Conservation (phyloP, 768 basidiomycete species). For the Calocera viscosa region DNA sequence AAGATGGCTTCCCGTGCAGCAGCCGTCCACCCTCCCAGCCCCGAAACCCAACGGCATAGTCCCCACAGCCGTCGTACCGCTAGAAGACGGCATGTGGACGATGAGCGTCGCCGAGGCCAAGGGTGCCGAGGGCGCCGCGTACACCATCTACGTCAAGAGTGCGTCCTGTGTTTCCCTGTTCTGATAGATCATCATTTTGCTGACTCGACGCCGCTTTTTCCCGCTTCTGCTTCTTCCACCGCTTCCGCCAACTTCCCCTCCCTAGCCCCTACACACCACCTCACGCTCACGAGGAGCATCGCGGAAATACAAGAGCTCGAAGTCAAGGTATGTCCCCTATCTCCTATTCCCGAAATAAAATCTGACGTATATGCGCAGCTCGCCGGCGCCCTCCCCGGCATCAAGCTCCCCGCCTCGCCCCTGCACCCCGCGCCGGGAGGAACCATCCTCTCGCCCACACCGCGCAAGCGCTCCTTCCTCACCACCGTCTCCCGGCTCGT, state of each 20-base stretch:
- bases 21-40: background rate
- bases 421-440: slow-evolving; percentile 12
- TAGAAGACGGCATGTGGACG: slow-evolving; percentile 68
- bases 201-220: slow-evolving; percentile 12
- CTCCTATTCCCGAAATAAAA: background rate
- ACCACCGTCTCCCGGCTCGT: slow-evolving; percentile 76
- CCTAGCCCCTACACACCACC: slow-evolving; percentile 82
- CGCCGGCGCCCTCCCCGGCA: slow-evolving; percentile 45
- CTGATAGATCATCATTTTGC: no score
- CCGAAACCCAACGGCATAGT: background rate
- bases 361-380: slow-evolving; percentile 29
- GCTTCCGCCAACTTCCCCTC: no score
- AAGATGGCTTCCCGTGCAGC: background rate
- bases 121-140: slow-evolving; percentile 30
- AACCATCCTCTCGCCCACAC: background rate
- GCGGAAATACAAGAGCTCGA: slow-evolving; percentile 73
- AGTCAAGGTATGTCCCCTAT: slow-evolving; percentile 33
- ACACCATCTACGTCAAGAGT: slow-evolving; percentile 86
- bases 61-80: background rate
- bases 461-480: slow-evolving; percentile 60
- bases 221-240: no score
- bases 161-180: slow-evolving; percentile 33
- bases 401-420: slow-evolving; percentile 49
- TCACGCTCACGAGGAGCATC: slow-evolving; percentile 69
- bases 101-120: slow-evolving; percentile 76